phyloP scores from a whole-genome alignment of 2,329 filamentous ascomycete species.

The Macroventuria anomochaeta region DNA sequence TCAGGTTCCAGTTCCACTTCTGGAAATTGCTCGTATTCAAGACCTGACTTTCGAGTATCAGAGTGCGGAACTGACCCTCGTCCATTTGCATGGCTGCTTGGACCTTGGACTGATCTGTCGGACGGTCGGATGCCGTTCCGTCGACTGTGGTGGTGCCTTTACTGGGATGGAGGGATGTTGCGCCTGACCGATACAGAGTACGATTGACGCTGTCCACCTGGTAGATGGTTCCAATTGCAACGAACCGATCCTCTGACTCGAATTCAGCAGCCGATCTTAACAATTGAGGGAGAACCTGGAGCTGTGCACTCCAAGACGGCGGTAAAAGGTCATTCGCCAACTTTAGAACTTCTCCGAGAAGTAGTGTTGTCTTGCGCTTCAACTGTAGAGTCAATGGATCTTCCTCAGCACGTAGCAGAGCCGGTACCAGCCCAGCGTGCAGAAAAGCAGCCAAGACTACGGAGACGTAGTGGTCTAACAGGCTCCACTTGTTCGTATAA shows the following conservation, averaged over 20 bases:
- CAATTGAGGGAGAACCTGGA: conserved; percentile 88
- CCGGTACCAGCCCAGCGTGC: conserved; percentile 71
- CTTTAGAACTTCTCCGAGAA: conserved; percentile 91
- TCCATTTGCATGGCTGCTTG: conserved; percentile 69
- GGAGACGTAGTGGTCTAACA: conserved; percentile 93
- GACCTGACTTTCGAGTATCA: conserved; percentile 80
- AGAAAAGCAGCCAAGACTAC: conserved; percentile 85
- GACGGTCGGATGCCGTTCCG: conserved; percentile 40
- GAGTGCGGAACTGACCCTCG: conserved; percentile 66
- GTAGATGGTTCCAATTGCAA: conserved; percentile 89
- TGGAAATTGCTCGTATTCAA: conserved; percentile 86
- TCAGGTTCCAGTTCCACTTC: conserved; percentile 98
- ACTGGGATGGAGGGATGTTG: conserved; percentile 46
- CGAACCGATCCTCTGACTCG: conserved; percentile 73
- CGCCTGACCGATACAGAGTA: conserved; percentile 81
- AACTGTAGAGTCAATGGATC: conserved; percentile 72
- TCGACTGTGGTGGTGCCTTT: conserved; percentile 35
- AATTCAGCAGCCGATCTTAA: conserved; percentile 79
- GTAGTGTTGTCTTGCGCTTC: conserved; percentile 85
- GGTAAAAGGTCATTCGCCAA: conserved; percentile 86
- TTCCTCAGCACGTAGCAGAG: conserved; percentile 66
- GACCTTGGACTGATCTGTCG: conserved; percentile 55
- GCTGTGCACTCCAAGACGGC: conserved; percentile 76
- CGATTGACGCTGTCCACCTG: conserved; percentile 97
- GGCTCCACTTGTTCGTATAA: conserved; percentile 70